Base-by-base conservation (phyloP, 2,329 filamentous ascomycete genomes). In the Dendryphion nanum region DNA sequence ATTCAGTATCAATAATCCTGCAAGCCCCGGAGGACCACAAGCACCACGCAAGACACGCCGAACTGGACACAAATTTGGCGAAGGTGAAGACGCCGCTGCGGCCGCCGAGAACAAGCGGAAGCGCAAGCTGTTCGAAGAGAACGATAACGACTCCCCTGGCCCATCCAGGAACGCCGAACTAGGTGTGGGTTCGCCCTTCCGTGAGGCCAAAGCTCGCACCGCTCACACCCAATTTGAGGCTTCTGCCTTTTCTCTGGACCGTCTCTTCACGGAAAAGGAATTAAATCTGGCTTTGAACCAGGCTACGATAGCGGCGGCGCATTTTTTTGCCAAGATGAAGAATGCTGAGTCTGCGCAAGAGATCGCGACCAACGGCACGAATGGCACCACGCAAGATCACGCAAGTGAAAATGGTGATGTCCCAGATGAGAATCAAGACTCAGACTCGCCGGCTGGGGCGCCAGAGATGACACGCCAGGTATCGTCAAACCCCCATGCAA, bases 201-300 rank as follows among this genome's bases (percentile, higher is more conserved):
- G 70, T 37, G 77, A 79, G 47, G 71, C 72, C 36, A 77, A 76
- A 56, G 67, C 72, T 8, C 72, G 72, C 48, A 68, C 67, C 19
- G 58, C 75, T 33, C 72, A 76, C 33, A 68, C 74, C 31, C 78
- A 83, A 47, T 77, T 78, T 49, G 74, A 77, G 45, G 75, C 78
- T 6, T 70, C 78, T 2, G 69, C 74, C 4, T 82, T 81, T 62
- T 81, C 77, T 6, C 73, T 84, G 40, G 74, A 82, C 39, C 73
- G 75, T n/a, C 69, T 84, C 13, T 84, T 84, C 56, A 83, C 79
- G 3, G 80, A 84, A 44, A 83, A 83, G 65, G 81, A 84, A 59
- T 72, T 84, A 37, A 75, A 74, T 35, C 69, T 79, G 58, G 77
- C 79, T 38, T 79, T 78, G 43, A 81, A 81, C 50, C 73, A 75